Base-by-base conservation (phyloP, 192 early-diverging fungal genomes). In the Rhizophagus prolifer region DNA sequence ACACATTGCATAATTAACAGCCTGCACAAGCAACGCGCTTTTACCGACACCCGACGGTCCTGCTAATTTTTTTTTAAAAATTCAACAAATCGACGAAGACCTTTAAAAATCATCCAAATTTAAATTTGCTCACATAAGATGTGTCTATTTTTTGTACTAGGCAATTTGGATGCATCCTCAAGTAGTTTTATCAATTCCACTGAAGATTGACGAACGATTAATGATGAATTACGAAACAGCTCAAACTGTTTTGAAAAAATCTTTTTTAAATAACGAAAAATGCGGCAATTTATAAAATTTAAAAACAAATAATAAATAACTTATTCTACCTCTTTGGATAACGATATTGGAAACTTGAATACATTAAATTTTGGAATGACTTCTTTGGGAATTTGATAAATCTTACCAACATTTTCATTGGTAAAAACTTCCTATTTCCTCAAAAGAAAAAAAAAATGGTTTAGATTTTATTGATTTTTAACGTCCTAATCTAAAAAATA, bases 41-140 rank as follows among this genome's bases (percentile, higher is more conserved):
- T 86, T 88, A 61, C 88, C 88, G 28, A 80, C 65, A 60, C 88
- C 88, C 13, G 78, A 41, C 12, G 78, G 78, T 63, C 88, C 88
- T 63, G 82, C 82, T 84, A 44, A 30, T 28, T 50, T 61, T 23
- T 41, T 44, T 44, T 47, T 16, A 31, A 28, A 41, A 26, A 30
- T 71, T n/a, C 16, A 71, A 46, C 60, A 54, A 70, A 70, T 54
- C 8, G 47, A 64, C 2, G 16, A 63, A 25, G 19, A 16, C 2
- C 6, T 7, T 62, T 38, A 31, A 31, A 76, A 25, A 31, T 75
- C 16, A 58, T 28, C 13, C 16, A 66, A 47, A 6, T 38, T 59
- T 62, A n/a, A 28, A 47, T 12, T 50, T 50, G 16, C 71, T 71
- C 71, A 78, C 75, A 78, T 47, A 85, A 78, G 10, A 81, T 79